phyloP scores from a whole-genome alignment of 2,329 filamentous ascomycete species.

The Metarhizium album region DNA sequence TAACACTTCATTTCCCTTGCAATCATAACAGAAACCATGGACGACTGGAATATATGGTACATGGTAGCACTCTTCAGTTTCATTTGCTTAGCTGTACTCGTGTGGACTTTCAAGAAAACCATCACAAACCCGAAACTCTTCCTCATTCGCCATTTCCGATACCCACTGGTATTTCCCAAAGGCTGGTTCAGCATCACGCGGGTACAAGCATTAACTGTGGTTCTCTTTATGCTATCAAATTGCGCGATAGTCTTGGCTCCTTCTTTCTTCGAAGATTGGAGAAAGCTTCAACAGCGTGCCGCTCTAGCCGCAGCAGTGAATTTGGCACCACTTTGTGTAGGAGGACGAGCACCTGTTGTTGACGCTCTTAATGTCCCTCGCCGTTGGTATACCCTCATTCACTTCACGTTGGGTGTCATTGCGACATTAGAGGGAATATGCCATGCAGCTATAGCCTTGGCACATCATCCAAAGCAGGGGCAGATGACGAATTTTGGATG shows the following conservation, averaged over 20 bases:
- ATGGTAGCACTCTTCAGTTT: neutral
- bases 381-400: neutral
- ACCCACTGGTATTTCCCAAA: neutral
- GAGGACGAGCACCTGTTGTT: neutral
- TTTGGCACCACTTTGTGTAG: neutral
- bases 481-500: neutral
- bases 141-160: neutral
- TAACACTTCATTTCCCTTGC: neutral
- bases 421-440: neutral
- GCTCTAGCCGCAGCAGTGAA: neutral
- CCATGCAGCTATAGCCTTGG: neutral
- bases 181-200: neutral
- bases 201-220: neutral
- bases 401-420: neutral
- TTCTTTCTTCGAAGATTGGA: neutral
- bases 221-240: neutral
- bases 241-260: neutral
- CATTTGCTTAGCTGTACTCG: neutral
- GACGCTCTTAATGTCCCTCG: neutral
- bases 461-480: neutral
- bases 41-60: neutral
- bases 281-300: neutral
- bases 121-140: neutral
- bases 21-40: neutral
- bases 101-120: neutral